These are phyloP conservation scores for Cyberlindnera subsufficiens DNA, from an alignment of 805 yeast genomes.

Conservation along the genomic window DNA sequence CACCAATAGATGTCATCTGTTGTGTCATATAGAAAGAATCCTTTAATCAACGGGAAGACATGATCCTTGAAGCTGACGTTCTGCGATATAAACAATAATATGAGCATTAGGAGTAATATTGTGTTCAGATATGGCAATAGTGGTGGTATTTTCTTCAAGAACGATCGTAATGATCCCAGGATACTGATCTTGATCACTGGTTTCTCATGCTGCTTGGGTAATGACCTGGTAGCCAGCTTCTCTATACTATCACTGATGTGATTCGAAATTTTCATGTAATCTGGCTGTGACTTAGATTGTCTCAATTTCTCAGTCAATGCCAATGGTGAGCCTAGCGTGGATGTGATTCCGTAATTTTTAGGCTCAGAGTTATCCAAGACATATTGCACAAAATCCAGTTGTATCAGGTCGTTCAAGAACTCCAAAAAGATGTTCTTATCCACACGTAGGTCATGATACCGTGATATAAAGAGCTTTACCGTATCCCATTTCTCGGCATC, in stretches of 20 bases:
- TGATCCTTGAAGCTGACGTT: constrained; percentile 1
- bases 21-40: constrained; percentile 7
- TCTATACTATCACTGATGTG: constrained; percentile 6
- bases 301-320: constrained; percentile 2
- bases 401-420: constrained; percentile 12
- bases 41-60: constrained; percentile 1
- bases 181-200: constrained; percentile 2
- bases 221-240: not conserved
- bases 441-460: constrained; percentile 11
- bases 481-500: constrained; percentile 10
- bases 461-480: constrained; percentile 7
- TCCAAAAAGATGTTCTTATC: constrained; percentile 7
- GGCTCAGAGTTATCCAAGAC: constrained; percentile 8
- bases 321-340: constrained; percentile 13
- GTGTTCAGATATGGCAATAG: constrained; percentile 7
- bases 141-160: not conserved
- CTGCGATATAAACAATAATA: constrained; percentile 1
- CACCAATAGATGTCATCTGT: constrained; percentile 18
- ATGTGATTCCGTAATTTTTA: constrained; percentile 6
- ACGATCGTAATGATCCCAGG: not conserved
- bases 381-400: constrained; percentile 11
- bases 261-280: constrained; percentile 2
- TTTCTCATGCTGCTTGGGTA: not conserved
- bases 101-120: constrained; percentile 4
- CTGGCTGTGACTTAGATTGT: not conserved